Conservation (phyloP, 2,329 filamentous ascomycete species). For the Fusarium pseudocircinatum region DNA sequence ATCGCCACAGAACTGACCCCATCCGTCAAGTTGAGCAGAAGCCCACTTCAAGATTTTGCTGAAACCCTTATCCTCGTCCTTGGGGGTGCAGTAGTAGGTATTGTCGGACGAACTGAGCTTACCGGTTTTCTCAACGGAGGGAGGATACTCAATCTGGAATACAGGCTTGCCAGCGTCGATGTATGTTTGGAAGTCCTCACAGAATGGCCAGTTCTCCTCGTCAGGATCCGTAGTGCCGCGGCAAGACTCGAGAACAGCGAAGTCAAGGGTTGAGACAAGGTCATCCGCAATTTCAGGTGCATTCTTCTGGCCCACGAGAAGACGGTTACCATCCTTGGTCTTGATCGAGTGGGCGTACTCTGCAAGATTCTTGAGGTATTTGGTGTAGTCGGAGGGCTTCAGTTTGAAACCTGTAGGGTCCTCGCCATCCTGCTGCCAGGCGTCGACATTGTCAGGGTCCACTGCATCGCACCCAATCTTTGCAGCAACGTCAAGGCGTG, state of each 20-base stretch:
- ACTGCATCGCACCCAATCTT: slow-evolving; percentile 46
- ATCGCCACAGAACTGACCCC: slow-evolving; percentile 46
- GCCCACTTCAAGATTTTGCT: slow-evolving; percentile 48
- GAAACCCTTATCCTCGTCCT: slow-evolving; percentile 44
- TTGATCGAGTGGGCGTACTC: slow-evolving; percentile 43
- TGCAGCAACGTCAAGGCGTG: slow-evolving; percentile 43
- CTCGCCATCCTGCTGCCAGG: slow-evolving; percentile 40
- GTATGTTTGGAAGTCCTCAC: slow-evolving; percentile 45
- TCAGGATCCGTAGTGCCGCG: slow-evolving; percentile 35
- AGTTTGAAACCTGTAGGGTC: slow-evolving; percentile 46
- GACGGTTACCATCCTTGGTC: slow-evolving; percentile 35
- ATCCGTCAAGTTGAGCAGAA: slow-evolving; percentile 46
- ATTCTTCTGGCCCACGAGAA: slow-evolving; percentile 50
- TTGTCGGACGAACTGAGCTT: slow-evolving; percentile 39
- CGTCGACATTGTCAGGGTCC: slow-evolving; percentile 50
- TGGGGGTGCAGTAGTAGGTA: slow-evolving; percentile 39
- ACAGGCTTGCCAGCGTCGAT: slow-evolving; percentile 46
- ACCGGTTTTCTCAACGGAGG: slow-evolving; percentile 38
- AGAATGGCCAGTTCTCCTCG: slow-evolving; percentile 40
- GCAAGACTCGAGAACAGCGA: slow-evolving; percentile 51
- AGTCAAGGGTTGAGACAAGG: slow-evolving; percentile 44
- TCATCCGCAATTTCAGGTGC: slow-evolving; percentile 41
- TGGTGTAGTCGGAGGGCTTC: slow-evolving; percentile 41
- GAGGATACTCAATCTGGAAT: slow-evolving; percentile 49
- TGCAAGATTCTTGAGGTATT: slow-evolving; percentile 45